Evolutionary conservation across 164 flowering plant species (phyloP).

Genomic region (Annona cherimola): DNA sequence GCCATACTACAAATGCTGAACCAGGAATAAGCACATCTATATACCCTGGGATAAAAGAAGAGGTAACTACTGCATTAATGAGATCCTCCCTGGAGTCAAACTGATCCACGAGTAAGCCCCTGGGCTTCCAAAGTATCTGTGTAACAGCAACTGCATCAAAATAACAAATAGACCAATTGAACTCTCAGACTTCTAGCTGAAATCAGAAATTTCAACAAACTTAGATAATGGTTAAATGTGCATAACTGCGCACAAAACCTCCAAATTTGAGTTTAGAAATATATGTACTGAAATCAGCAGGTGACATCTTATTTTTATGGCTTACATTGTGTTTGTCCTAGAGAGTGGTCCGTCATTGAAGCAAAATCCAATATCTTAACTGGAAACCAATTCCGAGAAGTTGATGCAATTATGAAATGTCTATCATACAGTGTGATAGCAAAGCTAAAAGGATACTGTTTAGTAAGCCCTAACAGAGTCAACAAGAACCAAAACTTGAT

Average conservation of each 20-base stretch:
- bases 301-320: not conserved
- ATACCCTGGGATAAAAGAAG: constrained; percentile 96
- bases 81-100: constrained; percentile 93
- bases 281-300: not conserved
- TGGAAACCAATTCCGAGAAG: not conserved
- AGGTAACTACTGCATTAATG: constrained; percentile 82
- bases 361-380: not conserved
- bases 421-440: not conserved
- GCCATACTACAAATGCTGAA: not conserved
- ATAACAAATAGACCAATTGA: constrained; percentile 1
- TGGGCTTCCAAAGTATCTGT: constrained; percentile 85
- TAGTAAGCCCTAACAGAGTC: not conserved
- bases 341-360: not conserved
- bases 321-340: not conserved
- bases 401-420: not conserved
- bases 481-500: too few species aligned
- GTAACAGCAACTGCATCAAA: constrained; percentile 76
- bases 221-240: not conserved
- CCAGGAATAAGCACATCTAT: not conserved
- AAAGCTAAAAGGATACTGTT: not conserved
- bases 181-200: not conserved
- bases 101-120: constrained; percentile 85
- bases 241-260: too few species aligned
- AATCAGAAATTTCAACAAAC: not conserved
- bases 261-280: too few species aligned